Evolutionary conservation across 179 eudicot genomes (phyloP).

Genomic region (Silene vulgaris): DNA sequence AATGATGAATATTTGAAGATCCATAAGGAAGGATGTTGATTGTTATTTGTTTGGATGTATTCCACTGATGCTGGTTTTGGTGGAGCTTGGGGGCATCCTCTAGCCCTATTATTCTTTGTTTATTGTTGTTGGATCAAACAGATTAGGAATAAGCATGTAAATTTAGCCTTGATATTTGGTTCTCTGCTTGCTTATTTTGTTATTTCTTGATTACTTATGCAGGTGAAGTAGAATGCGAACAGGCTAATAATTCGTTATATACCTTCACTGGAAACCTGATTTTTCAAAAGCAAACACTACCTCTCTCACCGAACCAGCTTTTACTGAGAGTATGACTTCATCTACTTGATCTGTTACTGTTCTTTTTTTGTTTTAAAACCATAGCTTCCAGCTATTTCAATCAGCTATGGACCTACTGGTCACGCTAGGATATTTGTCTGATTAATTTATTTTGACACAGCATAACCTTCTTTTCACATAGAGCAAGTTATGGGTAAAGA

Average conservation of each 20-base stretch:
- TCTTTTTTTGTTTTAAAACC: not conserved
- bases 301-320: slow-evolving; percentile 88
- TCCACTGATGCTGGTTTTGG: not conserved
- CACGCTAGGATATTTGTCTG: not conserved
- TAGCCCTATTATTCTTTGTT: not conserved
- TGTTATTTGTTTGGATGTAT: not conserved
- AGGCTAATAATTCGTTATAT: slow-evolving; percentile 94
- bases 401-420: not conserved
- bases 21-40: not conserved
- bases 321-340: slow-evolving; percentile 62
- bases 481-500: not conserved
- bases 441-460: slow-evolving; percentile 7
- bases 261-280: slow-evolving; percentile 96
- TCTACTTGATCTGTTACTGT: slow-evolving; percentile 18
- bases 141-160: slow-evolving; percentile 2
- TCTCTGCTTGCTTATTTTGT: slow-evolving; percentile 15
- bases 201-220: slow-evolving; percentile 23
- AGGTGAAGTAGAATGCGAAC: slow-evolving; percentile 95
- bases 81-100: not conserved
- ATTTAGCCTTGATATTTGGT: slow-evolving; percentile 6
- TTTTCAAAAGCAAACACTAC: slow-evolving; percentile 74
- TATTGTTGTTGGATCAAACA: slow-evolving; percentile 1
- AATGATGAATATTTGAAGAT: not conserved
- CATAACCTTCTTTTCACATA: not conserved
- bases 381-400: not conserved